phyloP scores from a whole-genome alignment of 1,139 yeast genomes.

The Suhomyces chickasaworum region DNA sequence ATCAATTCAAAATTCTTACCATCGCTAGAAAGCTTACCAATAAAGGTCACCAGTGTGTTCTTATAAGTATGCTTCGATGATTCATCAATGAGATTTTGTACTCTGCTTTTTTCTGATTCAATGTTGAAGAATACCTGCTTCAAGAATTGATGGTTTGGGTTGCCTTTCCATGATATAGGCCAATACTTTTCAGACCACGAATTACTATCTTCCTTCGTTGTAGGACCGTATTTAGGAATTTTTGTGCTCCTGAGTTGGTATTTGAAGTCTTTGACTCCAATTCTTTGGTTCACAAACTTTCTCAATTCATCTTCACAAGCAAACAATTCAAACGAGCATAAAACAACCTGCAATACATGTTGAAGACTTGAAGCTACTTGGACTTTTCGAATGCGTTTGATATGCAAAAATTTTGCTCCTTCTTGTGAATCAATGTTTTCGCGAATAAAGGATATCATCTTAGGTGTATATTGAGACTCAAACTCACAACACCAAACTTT shows the following conservation, averaged over 20 bases:
- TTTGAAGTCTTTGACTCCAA: neutral
- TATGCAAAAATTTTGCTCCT: conserved; percentile 27
- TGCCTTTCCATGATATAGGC: conserved; percentile 95
- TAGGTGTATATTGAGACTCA: conserved; percentile 32
- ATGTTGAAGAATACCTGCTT: conserved; percentile 54
- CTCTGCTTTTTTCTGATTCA: conserved; percentile 39
- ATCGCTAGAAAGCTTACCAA: conserved; percentile 23
- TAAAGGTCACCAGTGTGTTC: conserved; percentile 21
- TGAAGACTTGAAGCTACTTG: conserved; percentile 5
- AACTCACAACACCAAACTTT: conserved; percentile 59
- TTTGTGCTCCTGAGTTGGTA: conserved; percentile 13
- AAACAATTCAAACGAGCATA: conserved; percentile 31
- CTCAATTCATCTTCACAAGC: conserved; percentile 19
- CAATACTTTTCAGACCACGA: conserved; percentile 71
- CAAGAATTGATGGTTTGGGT: conserved; percentile 76
- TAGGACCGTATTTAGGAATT: conserved; percentile 59
- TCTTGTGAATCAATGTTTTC: conserved; percentile 33
- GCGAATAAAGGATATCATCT: conserved; percentile 29
- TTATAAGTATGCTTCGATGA: neutral
- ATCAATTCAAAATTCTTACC: conserved; percentile 21
- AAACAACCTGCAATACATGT: conserved; percentile 23
- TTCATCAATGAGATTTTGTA: conserved; percentile 32
- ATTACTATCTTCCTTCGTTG: conserved; percentile 60
- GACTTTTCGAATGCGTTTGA: conserved; percentile 37
- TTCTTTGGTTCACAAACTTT: conserved; percentile 13